Evolutionary conservation across 495 filamentous ascomycete genomes (phyloP), one percentile per base, ranked within the genome.

Genomic region (Cercophora sp.): DNA sequence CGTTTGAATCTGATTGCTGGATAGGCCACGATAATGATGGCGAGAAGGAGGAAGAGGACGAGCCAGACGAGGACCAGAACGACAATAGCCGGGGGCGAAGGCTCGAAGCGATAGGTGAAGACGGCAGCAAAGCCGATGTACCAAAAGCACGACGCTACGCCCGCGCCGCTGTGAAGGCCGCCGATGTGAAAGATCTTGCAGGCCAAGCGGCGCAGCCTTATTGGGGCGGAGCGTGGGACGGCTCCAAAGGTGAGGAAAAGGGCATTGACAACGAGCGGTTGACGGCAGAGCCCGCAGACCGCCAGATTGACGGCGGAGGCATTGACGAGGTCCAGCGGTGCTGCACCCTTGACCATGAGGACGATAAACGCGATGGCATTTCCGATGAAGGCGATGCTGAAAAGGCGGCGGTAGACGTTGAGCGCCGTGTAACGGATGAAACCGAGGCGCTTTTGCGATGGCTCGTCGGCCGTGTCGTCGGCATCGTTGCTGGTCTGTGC

Each of bases 141-240:
- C 88, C 88, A 92, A 24, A 85, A 59, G 2, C 81, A 71, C 1
- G 85, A 76, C 16, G 83, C 83, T 2, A 87, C 71, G 32, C 84
- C 87, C 45, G 83, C 82, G 25, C 86, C 85, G 59, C 80, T 85
- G 60, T 91, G 87, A 3, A 89, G 73, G 25, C 88, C 88, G 41
- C 88, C 88, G 58, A 86, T 82, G 58, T 89, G 84, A 61, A 88
- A 90, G 24, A 88, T 74, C 57, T 88, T 88, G 39, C 84, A 82
- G 2, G 81, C 75, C 22, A 82, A 67, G 2, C 79, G 75, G 39
- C 87, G 85, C 46, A 92, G 66, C 22, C 72, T 66, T 26, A 88
- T 65, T 1, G 88, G 87, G 36, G 78, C 76, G 5, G 76, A 83
- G 20, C 77, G 70, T 1, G 87, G 87, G 48, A 74, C 60, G 18